Percentiles rank a stretch among this genome's conserved stretches.
Evolutionary conservation across 2,329 filamentous ascomycete species (phyloP).

Genomic region (Aschersonia sp.): DNA sequence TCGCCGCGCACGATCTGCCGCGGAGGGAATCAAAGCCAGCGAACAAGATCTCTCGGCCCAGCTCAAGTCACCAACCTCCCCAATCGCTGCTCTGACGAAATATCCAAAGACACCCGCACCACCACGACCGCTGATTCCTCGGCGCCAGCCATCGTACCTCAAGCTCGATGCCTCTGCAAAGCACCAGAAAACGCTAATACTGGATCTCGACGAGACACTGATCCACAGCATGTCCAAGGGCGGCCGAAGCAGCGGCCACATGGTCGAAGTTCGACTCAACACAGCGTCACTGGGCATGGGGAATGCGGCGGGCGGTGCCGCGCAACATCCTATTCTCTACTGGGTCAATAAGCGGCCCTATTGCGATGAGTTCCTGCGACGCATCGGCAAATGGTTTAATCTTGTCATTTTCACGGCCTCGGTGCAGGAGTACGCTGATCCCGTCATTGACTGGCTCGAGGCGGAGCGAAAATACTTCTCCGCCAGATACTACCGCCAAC

Average conservation of each 20-base stretch:
- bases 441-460: slow-evolving; percentile 97
- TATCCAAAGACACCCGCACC: slow-evolving; percentile 85
- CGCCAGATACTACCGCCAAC: slow-evolving; percentile 85
- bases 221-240: slow-evolving; percentile 98
- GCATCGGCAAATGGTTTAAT: slow-evolving; percentile 97
- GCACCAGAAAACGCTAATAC: slow-evolving; percentile 81
- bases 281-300: slow-evolving; percentile 53
- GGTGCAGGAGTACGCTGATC: slow-evolving; percentile 96
- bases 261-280: slow-evolving; percentile 92
- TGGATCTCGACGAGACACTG: slow-evolving; percentile 92
- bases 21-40: slow-evolving; percentile 25
- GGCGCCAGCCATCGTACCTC: slow-evolving; percentile 78
- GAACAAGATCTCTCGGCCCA: slow-evolving; percentile 53
- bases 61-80: slow-evolving; percentile 87
- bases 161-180: slow-evolving; percentile 39
- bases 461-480: slow-evolving; percentile 94
- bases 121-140: slow-evolving; percentile 77
- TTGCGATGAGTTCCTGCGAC: slow-evolving; percentile 86
- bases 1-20: slow-evolving; percentile 40
- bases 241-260: slow-evolving; percentile 84
- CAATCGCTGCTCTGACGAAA: slow-evolving; percentile 61
- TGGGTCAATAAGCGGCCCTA: slow-evolving; percentile 97
- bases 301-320: slow-evolving; percentile 43
- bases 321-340: slow-evolving; percentile 92
- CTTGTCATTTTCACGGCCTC: slow-evolving; percentile 92